Evolutionary conservation across 2,329 filamentous ascomycete genomes (phyloP).

Genomic region (Ophiostoma perfectum): DNA sequence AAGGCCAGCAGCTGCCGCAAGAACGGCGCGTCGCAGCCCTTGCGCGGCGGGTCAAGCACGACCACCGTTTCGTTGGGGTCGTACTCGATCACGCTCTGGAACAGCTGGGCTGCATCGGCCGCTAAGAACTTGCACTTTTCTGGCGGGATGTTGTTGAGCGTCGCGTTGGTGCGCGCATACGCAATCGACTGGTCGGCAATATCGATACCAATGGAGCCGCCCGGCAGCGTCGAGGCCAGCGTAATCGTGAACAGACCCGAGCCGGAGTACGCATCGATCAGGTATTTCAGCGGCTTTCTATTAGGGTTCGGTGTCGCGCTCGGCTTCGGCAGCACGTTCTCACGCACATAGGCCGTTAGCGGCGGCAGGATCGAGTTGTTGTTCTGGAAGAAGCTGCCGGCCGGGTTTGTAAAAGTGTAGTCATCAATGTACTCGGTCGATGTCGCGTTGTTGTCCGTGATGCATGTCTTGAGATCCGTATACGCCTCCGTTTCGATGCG

Average conservation of each 20-base stretch:
- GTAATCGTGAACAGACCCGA: constrained; percentile 96
- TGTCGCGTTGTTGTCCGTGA: constrained; percentile 77
- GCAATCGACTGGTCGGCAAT: constrained; percentile 73
- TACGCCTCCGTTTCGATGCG: constrained; percentile 53
- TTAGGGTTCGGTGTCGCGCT: neutral
- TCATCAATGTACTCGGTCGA: constrained; percentile 83
- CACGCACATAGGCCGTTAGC: constrained; percentile 83
- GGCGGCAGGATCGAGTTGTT: constrained; percentile 93
- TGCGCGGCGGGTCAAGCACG: constrained; percentile 94
- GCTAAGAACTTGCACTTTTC: constrained; percentile 77
- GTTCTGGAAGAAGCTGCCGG: constrained; percentile 97
- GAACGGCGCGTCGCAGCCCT: constrained; percentile 86
- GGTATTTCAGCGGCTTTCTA: constrained; percentile 58
- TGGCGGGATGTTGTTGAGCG: constrained; percentile 62
- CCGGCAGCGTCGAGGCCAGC: constrained; percentile 74
- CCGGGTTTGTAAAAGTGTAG: constrained; percentile 83
- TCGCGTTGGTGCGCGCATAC: constrained; percentile 73
- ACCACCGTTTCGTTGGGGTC: constrained; percentile 78
- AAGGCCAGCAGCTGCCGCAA: constrained; percentile 73
- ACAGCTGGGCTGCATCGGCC: constrained; percentile 79
- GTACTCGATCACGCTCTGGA: constrained; percentile 62
- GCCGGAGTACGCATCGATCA: constrained; percentile 97
- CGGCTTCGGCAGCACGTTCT: constrained; percentile 54
- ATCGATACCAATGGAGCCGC: constrained; percentile 83
- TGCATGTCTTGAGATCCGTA: constrained; percentile 77